phyloP scores from a whole-genome alignment of 2,329 filamentous ascomycete species.

The Penicillium sclerotiorum region DNA sequence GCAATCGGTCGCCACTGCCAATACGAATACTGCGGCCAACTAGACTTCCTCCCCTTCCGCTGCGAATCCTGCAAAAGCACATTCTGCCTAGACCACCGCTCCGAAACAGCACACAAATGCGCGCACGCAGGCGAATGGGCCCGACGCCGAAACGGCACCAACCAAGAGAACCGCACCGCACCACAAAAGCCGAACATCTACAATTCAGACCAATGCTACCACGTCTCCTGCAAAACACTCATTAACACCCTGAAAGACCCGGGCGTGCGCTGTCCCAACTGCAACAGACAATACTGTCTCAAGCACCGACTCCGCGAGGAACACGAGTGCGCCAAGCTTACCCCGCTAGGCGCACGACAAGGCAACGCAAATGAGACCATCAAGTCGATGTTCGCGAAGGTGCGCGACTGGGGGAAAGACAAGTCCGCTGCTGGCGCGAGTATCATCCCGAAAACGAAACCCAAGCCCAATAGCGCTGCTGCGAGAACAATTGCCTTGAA shows the following conservation, averaged over 20 bases:
- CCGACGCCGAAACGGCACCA: slow-evolving; percentile 43
- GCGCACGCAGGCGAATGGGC: slow-evolving; percentile 64
- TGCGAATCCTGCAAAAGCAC: slow-evolving; percentile 85
- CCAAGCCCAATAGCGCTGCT: slow-evolving; percentile 55
- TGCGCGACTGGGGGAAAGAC: slow-evolving; percentile 77
- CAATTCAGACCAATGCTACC: slow-evolving; percentile 55
- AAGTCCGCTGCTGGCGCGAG: slow-evolving; percentile 69
- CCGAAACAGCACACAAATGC: slow-evolving; percentile 77
- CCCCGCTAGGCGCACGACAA: slow-evolving; percentile 57
- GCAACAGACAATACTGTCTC: slow-evolving; percentile 54
- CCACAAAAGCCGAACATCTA: slow-evolving; percentile 58
- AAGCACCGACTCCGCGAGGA: slow-evolving; percentile 61
- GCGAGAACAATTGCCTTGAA: slow-evolving; percentile 71
- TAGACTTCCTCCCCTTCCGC: slow-evolving; percentile 93
- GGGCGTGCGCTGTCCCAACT: slow-evolving; percentile 54
- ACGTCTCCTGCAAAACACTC: slow-evolving; percentile 54
- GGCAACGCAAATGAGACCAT: slow-evolving; percentile 63
- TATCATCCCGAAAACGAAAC: slow-evolving; percentile 59
- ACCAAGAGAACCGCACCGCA: slow-evolving; percentile 29
- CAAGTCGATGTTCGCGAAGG: slow-evolving; percentile 71
- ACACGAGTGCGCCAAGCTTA: slow-evolving; percentile 79
- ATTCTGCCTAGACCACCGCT: slow-evolving; percentile 92
- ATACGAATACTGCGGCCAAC: slow-evolving; percentile 85
- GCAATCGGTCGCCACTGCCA: slow-evolving; percentile 91
- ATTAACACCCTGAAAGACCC: slow-evolving; percentile 55